These are phyloP conservation scores for Sonneratia caseolaris DNA, from an alignment of 345 rosid species.

Conservation along the genomic window DNA sequence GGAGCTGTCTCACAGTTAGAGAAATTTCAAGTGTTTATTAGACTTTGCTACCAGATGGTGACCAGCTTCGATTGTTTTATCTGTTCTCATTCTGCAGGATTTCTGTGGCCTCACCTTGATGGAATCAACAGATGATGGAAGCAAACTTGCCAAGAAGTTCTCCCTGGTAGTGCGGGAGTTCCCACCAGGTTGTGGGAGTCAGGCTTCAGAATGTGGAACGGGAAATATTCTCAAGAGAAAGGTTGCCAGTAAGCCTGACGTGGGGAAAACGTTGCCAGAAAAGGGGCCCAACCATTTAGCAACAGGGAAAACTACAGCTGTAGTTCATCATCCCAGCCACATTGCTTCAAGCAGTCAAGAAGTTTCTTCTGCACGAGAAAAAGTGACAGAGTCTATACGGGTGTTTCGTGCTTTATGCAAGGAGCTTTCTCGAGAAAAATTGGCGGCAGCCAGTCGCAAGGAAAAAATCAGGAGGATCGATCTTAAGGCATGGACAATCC, in stretches of 20 bases:
- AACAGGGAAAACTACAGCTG: background rate
- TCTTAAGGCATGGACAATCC: background rate
- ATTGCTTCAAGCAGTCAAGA: background rate
- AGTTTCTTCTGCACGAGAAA: background rate
- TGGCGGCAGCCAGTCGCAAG: background rate
- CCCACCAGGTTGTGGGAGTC: conserved; percentile 8
- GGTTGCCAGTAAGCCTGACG: background rate
- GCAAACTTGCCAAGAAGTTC: background rate
- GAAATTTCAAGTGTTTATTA: too few relatives aligned
- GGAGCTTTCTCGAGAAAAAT: background rate
- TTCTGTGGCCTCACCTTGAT: background rate
- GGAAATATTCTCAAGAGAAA: background rate
- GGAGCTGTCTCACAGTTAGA: too few relatives aligned
- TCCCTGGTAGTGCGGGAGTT: background rate
- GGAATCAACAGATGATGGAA: background rate
- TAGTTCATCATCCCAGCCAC: background rate
- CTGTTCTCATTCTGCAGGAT: background rate
- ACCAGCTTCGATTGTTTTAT: too few relatives aligned
- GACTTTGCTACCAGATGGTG: too few relatives aligned
- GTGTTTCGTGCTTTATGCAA: background rate
- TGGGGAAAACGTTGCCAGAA: background rate
- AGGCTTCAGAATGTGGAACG: background rate
- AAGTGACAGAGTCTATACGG: background rate
- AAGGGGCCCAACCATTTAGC: background rate
- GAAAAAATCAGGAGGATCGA: background rate